Evolutionary conservation across 2,329 filamentous ascomycete genomes (phyloP), one percentile per base, ranked within the genome.

Genomic region (Boeremia exigua): DNA sequence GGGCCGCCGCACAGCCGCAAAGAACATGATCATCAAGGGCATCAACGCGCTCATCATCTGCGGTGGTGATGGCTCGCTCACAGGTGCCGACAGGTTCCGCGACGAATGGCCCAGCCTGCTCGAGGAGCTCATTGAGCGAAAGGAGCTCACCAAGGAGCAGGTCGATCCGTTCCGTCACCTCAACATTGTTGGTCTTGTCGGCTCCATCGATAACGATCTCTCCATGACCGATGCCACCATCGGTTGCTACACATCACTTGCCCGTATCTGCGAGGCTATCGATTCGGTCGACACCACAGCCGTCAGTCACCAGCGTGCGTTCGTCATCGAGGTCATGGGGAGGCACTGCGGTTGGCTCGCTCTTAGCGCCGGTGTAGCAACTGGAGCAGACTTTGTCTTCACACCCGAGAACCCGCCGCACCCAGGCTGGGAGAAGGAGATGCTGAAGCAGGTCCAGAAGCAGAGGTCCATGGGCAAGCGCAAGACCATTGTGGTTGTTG

Each of bases 191-290:
- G 95, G 95, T 43, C 82, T 98, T 47, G 95, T 99, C 27, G 95
- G 95, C 54, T 96, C 92, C 49, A 99, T 99, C 72, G 95, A 99
- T 82, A 99, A 99, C 74, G 95, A 99, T 73, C 89, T 99, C 78
- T 96, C 93, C 45, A 92, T 92, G 62, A 99, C 95, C 11, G 95
- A 99, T 77, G 94, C 95, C 56, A 99, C 95, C 29, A 97, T 99
- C 74, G 95, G 95, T 52, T 96, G 91, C 75, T 98, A 96, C 80
- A 96, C 93, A 38, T 95, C 95, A 23, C 85, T 99, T 52, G 87
- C 90, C 43, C 88, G 94, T 56, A 96, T 99, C 67, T 98, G 94
- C 78, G 90, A 97, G 74, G 91, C 94, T 72, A 91, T 99, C 55
- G 95, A 99, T 79, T 94, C 92, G 72, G 96, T 99, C 67, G 94